Evolutionary conservation across 2,329 filamentous ascomycete species (phyloP), one percentile per base, ranked within the genome.

Genomic region (Cadophora sp.): DNA sequence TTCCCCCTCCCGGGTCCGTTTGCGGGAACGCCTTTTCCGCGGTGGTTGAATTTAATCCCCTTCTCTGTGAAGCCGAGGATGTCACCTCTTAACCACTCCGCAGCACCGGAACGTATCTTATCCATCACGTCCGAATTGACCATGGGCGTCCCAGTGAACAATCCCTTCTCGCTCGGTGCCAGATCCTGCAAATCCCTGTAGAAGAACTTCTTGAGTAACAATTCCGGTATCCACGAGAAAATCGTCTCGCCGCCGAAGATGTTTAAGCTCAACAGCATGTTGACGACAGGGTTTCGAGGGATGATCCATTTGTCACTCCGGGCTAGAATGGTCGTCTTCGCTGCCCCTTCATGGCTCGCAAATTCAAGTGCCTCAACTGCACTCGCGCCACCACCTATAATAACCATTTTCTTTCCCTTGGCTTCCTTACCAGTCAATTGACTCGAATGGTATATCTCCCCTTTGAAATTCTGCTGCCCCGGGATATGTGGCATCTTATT

Each of bases 301-400:
- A 95, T 94, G 69, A 96, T 92, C 92, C 92, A 95, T 77, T 95
- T 96, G 73, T 95, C 92, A 16, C 88, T 91, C 24, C 93, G 85
- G 0, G 92, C 88, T 11, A 96, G 84, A 36, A 96, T 89, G 65
- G 88, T 89, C 0, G 90, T 89, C 73, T 92, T 88, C 8, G 82
- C 81, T 0, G 92, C 92, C 4, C 88, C 83, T 50, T 88, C 85
- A 14, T 86, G 81, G 13, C 89, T 85, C 0, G 91, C 91, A 72
- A 93, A 96, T 75, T 96, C 92, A 30, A 96, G 83, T 0, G 91
- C 92, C 77, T 96, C 92, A 4, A 96, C 89, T 2, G 92, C 93
- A 63, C 89, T 92, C 16, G 93, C 92, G 1, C 92, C 92, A 7
- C 92, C 91, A 4, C 92, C 92, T 65, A 96, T 88, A 59, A 96